Evolutionary conservation across 345 rosid species (phyloP), one percentile per base, ranked within the genome.

Genomic region (Sonneratia caseolaris): DNA sequence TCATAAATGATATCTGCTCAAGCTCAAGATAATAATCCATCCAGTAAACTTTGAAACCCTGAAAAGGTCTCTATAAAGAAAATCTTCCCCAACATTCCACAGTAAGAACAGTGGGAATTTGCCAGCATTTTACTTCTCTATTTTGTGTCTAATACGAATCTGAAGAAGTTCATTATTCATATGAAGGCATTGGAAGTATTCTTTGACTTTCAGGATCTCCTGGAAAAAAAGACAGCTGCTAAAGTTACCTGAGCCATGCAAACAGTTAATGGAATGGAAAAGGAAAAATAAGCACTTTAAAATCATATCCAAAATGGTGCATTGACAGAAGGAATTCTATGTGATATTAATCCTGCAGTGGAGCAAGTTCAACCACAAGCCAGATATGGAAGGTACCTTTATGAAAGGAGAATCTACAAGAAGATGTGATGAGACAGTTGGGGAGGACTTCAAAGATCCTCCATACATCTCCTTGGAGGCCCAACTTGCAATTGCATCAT

Each of bases 391-490:
- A 59, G 43, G 65, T 90, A 91, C 98, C 98, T 89, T 94, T 75
- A 94, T 95, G 82, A 90, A 88, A 3, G 96, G 95, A 77, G 96
- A 84, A 82, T 91, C 89, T 47, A 88, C 84, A 78, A 91, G 98
- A 78, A 91, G 89, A 86, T 94, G 97, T 65, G 88, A 82, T 65
- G 97, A 83, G 27, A 85, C 97, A 73, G 80, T 78, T 5, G 89
- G 51, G 75, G 97, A 85, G 49, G 98, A 91, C 81, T 86, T 82
- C 74, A 94, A 69, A 74, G 80, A 82, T 76, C 97, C 97, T 69
- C 84, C 87, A 79, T 91, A 94, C 98, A 94, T 91, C 82, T 94
- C 98, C 84, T 91, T 94, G 47, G 98, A 90, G 79, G 97, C 96
- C 98, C 98, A 94, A 74, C 97, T 84, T 37, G 98, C 88, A 47